Evolutionary conservation across 2,329 filamentous ascomycete genomes (phyloP), one percentile per base, ranked within the genome.

Genomic region (Triangularia setosa): DNA sequence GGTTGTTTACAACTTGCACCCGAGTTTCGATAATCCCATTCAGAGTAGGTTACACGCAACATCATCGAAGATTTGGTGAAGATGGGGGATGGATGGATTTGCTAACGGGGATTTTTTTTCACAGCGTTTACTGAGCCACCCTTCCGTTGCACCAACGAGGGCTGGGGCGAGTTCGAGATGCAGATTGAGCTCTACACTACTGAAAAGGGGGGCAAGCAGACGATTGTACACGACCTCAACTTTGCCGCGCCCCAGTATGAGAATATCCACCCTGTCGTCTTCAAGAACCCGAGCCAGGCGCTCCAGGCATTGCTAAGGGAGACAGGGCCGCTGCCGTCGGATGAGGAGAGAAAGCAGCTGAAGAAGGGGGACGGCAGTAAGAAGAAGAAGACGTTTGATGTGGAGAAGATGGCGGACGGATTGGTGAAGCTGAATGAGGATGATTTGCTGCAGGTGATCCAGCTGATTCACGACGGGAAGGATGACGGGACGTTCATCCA

Each of bases 151-250:
- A 83, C 87, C 68, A 96, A 99, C 78, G 91, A 97, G 79, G 95
- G 95, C 71, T 99, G 95, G 95, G 95, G 95, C 73, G 95, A 98
- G 80, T 99, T 99, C 76, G 95, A 98, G 75, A 94, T 99, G 88
- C 84, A 83, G 57, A 95, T 98, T 73, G 87, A 91, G 67, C 84
- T 96, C 71, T 90, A 88, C 74, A 91, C 90, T 53, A 88, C 90
- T 28, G 92, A 95, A 78, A 97, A 97, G 82, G 90, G 87, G 64
- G 87, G 89, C 64, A 94, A 97, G 73, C 86, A 92, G 73, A 83
- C 85, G 14, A 83, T 99, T 69, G 79, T 83, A 59, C 95, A 99
- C 77, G 95, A 99, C 75, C 84, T 99, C 66, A 97, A 98, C 83
- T 99, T 99, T 78, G 84, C 87, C 70, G 84, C 88, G 69, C 83